These are phyloP conservation scores for Sporothrix protearum DNA, from an alignment of 2,329 filamentous ascomycete species.

Conservation along the genomic window DNA sequence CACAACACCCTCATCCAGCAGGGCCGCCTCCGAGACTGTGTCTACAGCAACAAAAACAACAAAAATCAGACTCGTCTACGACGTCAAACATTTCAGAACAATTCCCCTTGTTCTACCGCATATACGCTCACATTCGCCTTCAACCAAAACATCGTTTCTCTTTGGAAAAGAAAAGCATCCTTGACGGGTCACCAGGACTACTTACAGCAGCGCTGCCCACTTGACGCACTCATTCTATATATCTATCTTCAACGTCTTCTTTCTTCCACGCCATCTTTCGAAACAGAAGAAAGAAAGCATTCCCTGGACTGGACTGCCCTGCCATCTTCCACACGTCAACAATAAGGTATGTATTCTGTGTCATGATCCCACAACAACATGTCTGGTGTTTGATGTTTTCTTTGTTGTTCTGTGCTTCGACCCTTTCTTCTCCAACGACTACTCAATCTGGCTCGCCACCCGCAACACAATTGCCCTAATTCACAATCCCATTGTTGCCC, in stretches of 20 bases:
- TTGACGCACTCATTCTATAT: conserved; percentile 23
- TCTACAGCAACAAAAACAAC: conserved; percentile 16
- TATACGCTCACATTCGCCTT: conserved; percentile 16
- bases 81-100: conserved; percentile 8
- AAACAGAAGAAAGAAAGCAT: conserved; percentile 8
- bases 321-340: background rate
- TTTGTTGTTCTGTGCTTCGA: background rate
- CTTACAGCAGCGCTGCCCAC: conserved; percentile 31
- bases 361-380: background rate
- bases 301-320: conserved; percentile 25
- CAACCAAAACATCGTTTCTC: conserved; percentile 14
- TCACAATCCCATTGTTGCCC: background rate
- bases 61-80: background rate
- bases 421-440: background rate
- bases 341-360: background rate
- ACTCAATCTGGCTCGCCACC: background rate
- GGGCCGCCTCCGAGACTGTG: conserved; percentile 18
- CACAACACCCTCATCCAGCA: conserved; percentile 16
- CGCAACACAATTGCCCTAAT: background rate
- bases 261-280: background rate
- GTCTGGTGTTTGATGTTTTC: background rate
- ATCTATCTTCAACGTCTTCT: conserved; percentile 11
- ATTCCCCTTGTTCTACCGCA: conserved; percentile 29
- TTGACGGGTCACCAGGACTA: conserved; percentile 29
- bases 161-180: conserved; percentile 26